Percentiles rank a stretch among this genome's conserved stretches.
These are phyloP conservation scores for Cercospora zeina DNA, from an alignment of 2,329 filamentous ascomycete species.

Conservation along the genomic window DNA sequence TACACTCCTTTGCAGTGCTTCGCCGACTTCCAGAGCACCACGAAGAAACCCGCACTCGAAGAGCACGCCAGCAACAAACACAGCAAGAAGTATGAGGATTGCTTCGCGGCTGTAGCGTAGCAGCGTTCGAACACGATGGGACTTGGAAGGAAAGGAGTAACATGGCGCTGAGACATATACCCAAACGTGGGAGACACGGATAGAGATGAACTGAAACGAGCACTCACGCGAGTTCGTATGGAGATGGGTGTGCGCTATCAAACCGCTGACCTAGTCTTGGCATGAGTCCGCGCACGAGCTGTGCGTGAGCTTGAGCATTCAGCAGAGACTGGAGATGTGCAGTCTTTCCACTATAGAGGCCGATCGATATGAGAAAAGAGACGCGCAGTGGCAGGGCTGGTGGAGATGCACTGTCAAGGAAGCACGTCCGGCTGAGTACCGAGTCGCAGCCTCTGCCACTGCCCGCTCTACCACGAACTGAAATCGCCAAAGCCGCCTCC, in stretches of 20 bases:
- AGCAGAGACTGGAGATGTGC: background rate
- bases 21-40: slow-evolving; percentile 76
- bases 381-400: background rate
- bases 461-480: slow-evolving; percentile 69
- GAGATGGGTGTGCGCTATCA: background rate
- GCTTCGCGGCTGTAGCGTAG: slow-evolving; percentile 54
- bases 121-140: background rate
- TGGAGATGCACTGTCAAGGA: background rate
- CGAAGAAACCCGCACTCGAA: slow-evolving; percentile 68
- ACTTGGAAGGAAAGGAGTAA: slow-evolving; percentile 2
- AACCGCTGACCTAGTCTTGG: background rate
- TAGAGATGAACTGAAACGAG: background rate
- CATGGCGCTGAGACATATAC: slow-evolving; percentile 13
- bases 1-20: slow-evolving; percentile 57
- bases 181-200: slow-evolving; percentile 14
- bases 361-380: background rate
- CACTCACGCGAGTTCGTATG: background rate
- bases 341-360: background rate
- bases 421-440: background rate
- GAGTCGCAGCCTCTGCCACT: background rate
- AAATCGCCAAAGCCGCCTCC: slow-evolving; percentile 86
- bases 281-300: background rate
- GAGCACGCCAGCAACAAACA: slow-evolving; percentile 77
- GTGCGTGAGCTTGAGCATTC: background rate
- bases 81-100: slow-evolving; percentile 68